Base-by-base conservation (phyloP, 306 rosid species). In the Purshia tridentata region DNA sequence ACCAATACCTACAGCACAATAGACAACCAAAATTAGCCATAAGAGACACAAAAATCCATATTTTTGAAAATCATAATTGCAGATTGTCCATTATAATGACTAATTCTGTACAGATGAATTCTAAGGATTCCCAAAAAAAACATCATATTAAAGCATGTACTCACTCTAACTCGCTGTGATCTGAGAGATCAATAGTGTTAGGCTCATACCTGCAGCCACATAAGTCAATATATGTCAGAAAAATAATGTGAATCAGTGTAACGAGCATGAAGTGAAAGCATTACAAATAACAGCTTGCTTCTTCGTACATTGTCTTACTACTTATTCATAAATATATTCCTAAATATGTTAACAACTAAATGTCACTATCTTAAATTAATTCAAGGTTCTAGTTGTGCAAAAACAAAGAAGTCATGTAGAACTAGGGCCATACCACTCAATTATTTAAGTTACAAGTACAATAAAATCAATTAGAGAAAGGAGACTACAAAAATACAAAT, bases 101-200 rank as follows among this genome's bases (percentile, higher is more conserved):
- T 42, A 51, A 16, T 6, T 13, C 40, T 42, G 39, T 11, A 22
- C 51, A 59, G 12, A 63, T 63, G 37, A 11, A 14, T 4, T 63
- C 57, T 39, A 42, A 23, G 67, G 69, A 35, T 65, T 68, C 20
- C 14, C 9, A 55, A 53, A 54, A 54, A 15, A 60, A 76, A 76
- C 4, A 58, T 58, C 13, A 67, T 57, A 14, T 20, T 22, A 12
- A 6, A 49, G 44, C 58, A 74, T 57, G 62, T 72, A 75, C 98
- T 91, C 81, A 95, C 99, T 95, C 93, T 72, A 95, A 80, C 85
- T 95, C 99, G 70, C 84, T 69, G 70, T 67, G 93, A 82, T 91
- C 92, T 48, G 96, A 79, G 41, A 95, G 98, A 84, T 95, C 99
- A 78, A 95, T 91, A 15, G 99, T 95, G 66, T 95, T 91, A 59